Conservation (phyloP, 768 basidiomycete genomes). For the Strobilomyces echinocephalus region DNA sequence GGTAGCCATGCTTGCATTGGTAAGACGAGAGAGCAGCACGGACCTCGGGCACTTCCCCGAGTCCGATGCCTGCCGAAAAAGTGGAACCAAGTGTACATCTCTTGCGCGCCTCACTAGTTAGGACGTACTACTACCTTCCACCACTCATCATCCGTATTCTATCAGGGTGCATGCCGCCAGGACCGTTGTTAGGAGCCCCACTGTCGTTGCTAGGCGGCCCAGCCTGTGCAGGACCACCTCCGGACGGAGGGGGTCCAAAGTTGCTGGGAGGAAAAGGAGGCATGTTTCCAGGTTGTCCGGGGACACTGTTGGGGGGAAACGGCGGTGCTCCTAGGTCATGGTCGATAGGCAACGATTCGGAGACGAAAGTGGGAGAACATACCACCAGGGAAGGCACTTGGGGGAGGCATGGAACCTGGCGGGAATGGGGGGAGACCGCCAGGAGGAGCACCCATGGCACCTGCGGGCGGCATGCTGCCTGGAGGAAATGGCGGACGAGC, state of each 20-base stretch:
- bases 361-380: slow-evolving; percentile 17
- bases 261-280: slow-evolving; percentile 32
- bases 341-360: neutral
- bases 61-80: neutral
- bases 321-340: slow-evolving; percentile 39
- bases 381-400: slow-evolving; percentile 48
- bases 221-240: slow-evolving; percentile 37
- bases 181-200: slow-evolving; percentile 36
- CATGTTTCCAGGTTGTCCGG: slow-evolving; percentile 29
- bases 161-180: slow-evolving; percentile 81
- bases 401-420: slow-evolving; percentile 49
- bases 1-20: slow-evolving; percentile 8
- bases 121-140: slow-evolving; percentile 17
- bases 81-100: neutral
- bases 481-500: slow-evolving; percentile 72
- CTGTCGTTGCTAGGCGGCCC: slow-evolving; percentile 37
- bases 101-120: neutral
- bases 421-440: slow-evolving; percentile 72
- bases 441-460: slow-evolving; percentile 49
- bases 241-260: slow-evolving; percentile 36
- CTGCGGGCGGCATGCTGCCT: slow-evolving; percentile 44
- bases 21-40: neutral
- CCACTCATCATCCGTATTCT: slow-evolving; percentile 71
- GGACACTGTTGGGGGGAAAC: slow-evolving; percentile 43
- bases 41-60: no score